Percentiles rank a stretch among this genome's conserved stretches.
These are phyloP conservation scores for Pichia gijzeniarum DNA, from an alignment of 805 yeast species.

Conservation along the genomic window DNA sequence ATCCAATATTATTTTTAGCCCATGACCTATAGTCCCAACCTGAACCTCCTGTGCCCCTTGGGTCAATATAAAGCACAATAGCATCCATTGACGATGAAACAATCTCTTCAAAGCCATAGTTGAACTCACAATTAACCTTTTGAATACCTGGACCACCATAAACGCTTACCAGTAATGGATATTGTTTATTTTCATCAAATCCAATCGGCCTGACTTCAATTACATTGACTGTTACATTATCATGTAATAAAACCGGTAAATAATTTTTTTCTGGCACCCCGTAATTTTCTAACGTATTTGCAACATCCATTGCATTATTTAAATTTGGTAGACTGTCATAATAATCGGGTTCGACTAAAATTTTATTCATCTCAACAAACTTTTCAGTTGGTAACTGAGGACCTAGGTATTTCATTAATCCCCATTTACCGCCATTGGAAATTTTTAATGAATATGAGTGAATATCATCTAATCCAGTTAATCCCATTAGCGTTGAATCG, in stretches of 20 bases:
- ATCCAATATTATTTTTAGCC: conserved; percentile 55
- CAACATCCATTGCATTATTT: conserved; percentile 12
- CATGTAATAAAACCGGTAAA: conserved; percentile 26
- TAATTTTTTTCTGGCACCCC: conserved; percentile 48
- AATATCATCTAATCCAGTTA: conserved; percentile 31
- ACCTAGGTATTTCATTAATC: conserved; percentile 40
- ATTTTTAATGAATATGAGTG: conserved; percentile 46
- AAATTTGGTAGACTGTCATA: conserved; percentile 14
- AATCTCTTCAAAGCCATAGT: conserved; percentile 51
- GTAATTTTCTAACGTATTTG: conserved; percentile 24
- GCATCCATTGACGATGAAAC: conserved; percentile 52
- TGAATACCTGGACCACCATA: conserved; percentile 84
- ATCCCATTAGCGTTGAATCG: conserved; percentile 15
- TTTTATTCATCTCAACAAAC: conserved; percentile 27
- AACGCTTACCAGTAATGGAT: conserved; percentile 61
- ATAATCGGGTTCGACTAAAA: conserved; percentile 12
- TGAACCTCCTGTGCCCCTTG: conserved; percentile 77
- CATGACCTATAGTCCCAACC: conserved; percentile 61
- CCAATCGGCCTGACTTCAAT: conserved; percentile 58
- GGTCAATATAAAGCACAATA: conserved; percentile 63
- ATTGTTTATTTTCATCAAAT: conserved; percentile 38
- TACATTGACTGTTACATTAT: conserved; percentile 40
- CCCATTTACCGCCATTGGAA: conserved; percentile 52
- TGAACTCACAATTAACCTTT: conserved; percentile 41
- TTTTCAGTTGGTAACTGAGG: conserved; percentile 44